Evolutionary conservation across 2,329 filamentous ascomycete species (phyloP), one percentile per base, ranked within the genome.

Genomic region (Fusarium robinianum): DNA sequence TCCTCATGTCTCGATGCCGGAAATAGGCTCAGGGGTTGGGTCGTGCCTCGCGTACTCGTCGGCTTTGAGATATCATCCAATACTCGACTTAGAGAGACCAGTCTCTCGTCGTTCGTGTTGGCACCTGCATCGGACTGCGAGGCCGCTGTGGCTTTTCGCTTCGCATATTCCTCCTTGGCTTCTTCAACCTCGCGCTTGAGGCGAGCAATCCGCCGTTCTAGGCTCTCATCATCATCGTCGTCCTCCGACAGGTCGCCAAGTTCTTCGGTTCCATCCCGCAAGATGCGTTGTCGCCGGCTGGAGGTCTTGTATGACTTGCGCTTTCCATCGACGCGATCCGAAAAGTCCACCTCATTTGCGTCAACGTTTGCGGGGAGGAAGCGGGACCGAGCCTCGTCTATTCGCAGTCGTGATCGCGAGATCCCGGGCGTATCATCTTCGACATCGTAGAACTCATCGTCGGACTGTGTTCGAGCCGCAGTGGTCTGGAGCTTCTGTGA

Each of bases 111-210:
- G 17, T 46, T 45, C 4, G 43, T 32, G 6, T 29, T 32, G 34
- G 81, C 78, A 46, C 81, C 76, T n/a, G 73, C 72, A 23, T 73
- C 59, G 10, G 74, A 71, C 21, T 69, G 67, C 11, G 71, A 65
- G 9, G 76, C 70, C 10, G 73, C 63, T 11, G 77, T 72, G 8
- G 73, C 72, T 46, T 73, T 73, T 53, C 72, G 77, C 62, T 75
- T 80, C 24, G 77, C 76, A 46, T 81, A 80, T 47, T 86, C 81
- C 25, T 68, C 76, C 62, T 84, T 85, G 34, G 86, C 76, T 60
- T 88, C 89, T 59, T 88, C 85, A 7, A 95, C 81, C 67, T 97
- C 92, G 45, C 88, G 80, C 64, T 84, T 86, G 57, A 99, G 70
- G 47, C 94, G 81, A 19, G 90, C 87, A 53, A 99, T 81, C 69